phyloP scores from a whole-genome alignment of 257 asterid species.

The Solanum clarkiae region DNA sequence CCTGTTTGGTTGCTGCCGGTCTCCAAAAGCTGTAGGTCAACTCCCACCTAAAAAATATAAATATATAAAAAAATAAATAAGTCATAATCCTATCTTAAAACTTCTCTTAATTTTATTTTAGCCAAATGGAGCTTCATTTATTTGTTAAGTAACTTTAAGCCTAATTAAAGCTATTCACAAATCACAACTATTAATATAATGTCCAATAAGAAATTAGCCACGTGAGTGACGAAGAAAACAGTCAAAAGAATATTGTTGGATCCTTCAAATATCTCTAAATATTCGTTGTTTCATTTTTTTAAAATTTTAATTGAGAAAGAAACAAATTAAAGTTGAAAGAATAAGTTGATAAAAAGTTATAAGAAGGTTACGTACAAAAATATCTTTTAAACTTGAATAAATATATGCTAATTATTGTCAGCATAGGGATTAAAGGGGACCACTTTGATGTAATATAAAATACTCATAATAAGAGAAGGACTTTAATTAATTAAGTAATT shows the following conservation, averaged over 20 bases:
- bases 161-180: background rate
- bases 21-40: constrained; percentile 8
- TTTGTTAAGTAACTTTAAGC: background rate
- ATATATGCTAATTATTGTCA: background rate
- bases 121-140: background rate
- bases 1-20: constrained; percentile 37
- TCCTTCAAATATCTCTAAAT: background rate
- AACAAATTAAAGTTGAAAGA: background rate
- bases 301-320: background rate
- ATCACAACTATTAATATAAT: background rate
- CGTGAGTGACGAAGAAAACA: background rate
- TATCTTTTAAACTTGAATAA: background rate
- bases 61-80: too few relatives aligned
- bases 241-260: background rate
- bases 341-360: background rate
- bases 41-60: too few relatives aligned
- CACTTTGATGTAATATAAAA: background rate
- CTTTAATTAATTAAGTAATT: background rate
- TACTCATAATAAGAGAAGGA: too few relatives aligned
- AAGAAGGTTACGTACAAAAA: background rate
- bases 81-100: background rate
- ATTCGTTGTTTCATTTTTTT: background rate
- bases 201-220: background rate
- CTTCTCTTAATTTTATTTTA: background rate
- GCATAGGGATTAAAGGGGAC: background rate